A percentile compares a stretch with the other conserved stretches of the same genome.
Conservation (phyloP, 169 alveolate genomes). For the Perkinsus olseni region DNA sequence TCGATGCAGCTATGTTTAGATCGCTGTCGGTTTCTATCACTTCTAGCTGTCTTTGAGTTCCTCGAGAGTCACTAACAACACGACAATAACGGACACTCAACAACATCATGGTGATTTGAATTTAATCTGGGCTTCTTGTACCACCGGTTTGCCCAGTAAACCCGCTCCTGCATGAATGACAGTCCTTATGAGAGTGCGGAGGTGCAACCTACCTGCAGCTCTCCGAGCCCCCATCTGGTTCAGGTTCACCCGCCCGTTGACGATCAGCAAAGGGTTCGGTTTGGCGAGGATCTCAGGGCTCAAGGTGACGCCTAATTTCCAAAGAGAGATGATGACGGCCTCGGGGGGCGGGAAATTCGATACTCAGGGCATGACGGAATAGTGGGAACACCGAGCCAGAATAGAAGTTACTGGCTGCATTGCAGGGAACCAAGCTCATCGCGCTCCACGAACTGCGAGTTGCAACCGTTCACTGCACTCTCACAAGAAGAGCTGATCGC, state of each 20-base stretch:
- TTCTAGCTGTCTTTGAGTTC: neutral
- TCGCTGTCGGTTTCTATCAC: neutral
- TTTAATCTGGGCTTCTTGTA: conserved; percentile 25
- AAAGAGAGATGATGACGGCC: too few species aligned
- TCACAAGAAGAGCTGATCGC: too few species aligned
- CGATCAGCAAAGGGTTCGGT: conserved; percentile 45
- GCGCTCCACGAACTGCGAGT: too few species aligned
- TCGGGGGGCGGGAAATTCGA: too few species aligned
- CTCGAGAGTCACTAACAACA: neutral
- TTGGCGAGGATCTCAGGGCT: conserved; percentile 64
- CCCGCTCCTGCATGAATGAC: neutral
- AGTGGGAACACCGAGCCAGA: too few species aligned
- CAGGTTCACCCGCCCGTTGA: conserved; percentile 34
- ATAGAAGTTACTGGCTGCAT: too few species aligned
- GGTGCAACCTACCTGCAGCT: conserved; percentile 19
- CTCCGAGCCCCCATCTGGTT: conserved; percentile 8
- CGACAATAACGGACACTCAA: neutral
- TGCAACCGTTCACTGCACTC: too few species aligned
- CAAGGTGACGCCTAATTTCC: conserved; percentile 47
- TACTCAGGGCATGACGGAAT: too few species aligned
- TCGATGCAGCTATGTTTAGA: neutral
- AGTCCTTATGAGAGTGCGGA: neutral
- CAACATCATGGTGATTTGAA: neutral
- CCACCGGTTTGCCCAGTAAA: conserved; percentile 10
- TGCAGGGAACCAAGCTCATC: too few species aligned